These are phyloP conservation scores for Xerocomellus amylosporus DNA, from an alignment of 768 basidiomycete genomes.

Conservation along the genomic window DNA sequence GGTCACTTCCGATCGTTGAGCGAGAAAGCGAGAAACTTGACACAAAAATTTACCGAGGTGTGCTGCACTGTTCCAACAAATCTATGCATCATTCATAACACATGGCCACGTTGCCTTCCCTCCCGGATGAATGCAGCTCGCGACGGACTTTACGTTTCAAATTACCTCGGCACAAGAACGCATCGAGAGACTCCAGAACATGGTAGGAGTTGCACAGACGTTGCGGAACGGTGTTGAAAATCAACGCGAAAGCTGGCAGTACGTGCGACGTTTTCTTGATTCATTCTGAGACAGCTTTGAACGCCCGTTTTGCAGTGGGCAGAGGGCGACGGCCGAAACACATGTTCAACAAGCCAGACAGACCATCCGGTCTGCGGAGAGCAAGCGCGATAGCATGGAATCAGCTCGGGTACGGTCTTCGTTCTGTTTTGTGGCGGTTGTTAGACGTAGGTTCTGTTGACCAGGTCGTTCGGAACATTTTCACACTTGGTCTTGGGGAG, in stretches of 20 bases:
- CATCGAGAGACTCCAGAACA: neutral
- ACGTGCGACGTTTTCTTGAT: neutral
- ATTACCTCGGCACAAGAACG: neutral
- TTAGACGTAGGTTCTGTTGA: neutral
- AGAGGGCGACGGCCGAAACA: neutral
- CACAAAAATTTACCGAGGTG: conserved; percentile 6
- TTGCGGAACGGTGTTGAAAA: neutral
- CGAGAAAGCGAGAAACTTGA: conserved; percentile 11
- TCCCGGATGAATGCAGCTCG: neutral
- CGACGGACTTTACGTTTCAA: conserved; percentile 14
- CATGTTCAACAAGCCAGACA: conserved; percentile 12
- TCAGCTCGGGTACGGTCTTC: conserved; percentile 10
- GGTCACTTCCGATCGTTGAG: conserved; percentile 2
- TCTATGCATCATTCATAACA: neutral
- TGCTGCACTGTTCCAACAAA: neutral
- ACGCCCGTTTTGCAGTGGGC: neutral
- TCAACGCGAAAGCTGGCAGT: conserved; percentile 8
- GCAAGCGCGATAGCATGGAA: conserved; percentile 12
- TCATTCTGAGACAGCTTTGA: neutral
- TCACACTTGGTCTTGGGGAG: conserved; percentile 17
- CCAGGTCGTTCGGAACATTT: conserved; percentile 12
- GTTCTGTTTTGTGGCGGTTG: neutral
- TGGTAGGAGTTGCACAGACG: neutral
- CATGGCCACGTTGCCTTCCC: neutral
- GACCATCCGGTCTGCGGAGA: conserved; percentile 11